These are phyloP conservation scores for Myriosclerotinia curreyana DNA, from an alignment of 2,329 filamentous ascomycete genomes.

Conservation along the genomic window DNA sequence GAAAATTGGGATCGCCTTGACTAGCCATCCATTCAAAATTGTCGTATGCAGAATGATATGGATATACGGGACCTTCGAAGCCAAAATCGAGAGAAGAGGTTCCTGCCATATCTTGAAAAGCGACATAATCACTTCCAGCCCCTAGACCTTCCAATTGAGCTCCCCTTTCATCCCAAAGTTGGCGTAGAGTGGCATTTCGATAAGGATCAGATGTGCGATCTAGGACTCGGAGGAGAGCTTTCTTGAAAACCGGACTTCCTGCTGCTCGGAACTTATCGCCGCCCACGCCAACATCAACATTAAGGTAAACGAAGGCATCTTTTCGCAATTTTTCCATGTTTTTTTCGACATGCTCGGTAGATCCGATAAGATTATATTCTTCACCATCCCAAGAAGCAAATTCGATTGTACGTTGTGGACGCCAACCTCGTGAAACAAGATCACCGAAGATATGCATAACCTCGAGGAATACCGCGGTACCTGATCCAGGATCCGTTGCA, in stretches of 20 bases:
- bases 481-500: conserved; percentile 79
- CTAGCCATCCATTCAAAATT: conserved; percentile 81
- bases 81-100: conserved; percentile 82
- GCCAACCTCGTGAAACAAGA: conserved; percentile 75
- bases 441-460: conserved; percentile 81
- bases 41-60: conserved; percentile 84
- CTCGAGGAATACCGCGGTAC: conserved; percentile 89
- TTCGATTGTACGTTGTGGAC: conserved; percentile 88
- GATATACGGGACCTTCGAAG: conserved; percentile 64
- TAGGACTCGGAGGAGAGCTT: conserved; percentile 68
- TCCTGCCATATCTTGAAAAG: conserved; percentile 89
- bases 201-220: conserved; percentile 71
- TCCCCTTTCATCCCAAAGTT: conserved; percentile 69
- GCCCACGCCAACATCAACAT: conserved; percentile 79
- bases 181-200: conserved; percentile 67
- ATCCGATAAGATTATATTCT: conserved; percentile 91
- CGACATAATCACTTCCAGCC: conserved; percentile 76
- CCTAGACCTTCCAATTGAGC: conserved; percentile 66
- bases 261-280: conserved; percentile 73
- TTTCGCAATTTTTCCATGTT: conserved; percentile 69
- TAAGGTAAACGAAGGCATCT: conserved; percentile 83
- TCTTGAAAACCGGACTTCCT: conserved; percentile 76
- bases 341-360: conserved; percentile 91
- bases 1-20: conserved; percentile 77
- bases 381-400: conserved; percentile 96